Conservation (phyloP, 176 grass and related monocot species). For the Canna indica region DNA sequence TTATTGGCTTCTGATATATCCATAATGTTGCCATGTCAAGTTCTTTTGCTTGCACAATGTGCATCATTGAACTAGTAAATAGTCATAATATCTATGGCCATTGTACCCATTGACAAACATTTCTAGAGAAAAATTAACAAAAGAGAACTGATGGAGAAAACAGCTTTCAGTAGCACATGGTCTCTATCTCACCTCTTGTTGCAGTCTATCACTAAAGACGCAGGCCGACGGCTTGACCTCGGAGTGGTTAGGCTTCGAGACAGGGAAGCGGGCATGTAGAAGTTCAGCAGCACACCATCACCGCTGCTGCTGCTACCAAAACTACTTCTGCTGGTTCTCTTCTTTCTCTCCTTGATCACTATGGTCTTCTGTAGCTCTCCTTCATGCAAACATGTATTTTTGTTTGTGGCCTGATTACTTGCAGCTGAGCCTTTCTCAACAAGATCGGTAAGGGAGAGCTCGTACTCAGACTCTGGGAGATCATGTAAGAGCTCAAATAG, state of each 20-base stretch:
- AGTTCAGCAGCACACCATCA: slow-evolving; percentile 63
- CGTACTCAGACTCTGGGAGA: slow-evolving; percentile 29
- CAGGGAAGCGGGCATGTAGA: slow-evolving; percentile 50
- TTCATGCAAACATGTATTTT: neutral
- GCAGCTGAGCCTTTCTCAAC: slow-evolving; percentile 2
- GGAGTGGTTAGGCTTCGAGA: slow-evolving; percentile 44
- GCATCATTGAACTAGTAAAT: neutral
- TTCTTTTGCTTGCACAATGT: neutral
- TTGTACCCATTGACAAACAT: neutral
- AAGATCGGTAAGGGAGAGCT: slow-evolving; percentile 53
- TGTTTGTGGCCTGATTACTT: neutral
- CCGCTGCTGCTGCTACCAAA: slow-evolving; percentile 24
- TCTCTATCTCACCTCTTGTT: neutral
- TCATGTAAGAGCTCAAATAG: slow-evolving; percentile 35
- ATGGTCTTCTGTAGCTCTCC: neutral
- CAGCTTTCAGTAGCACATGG: neutral
- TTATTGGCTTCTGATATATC: neutral
- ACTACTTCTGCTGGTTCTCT: slow-evolving; percentile 22
- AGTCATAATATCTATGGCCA: neutral
- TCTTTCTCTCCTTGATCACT: slow-evolving; percentile 9
- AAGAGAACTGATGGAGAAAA: neutral
- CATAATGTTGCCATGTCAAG: too few species aligned
- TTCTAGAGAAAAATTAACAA: neutral
- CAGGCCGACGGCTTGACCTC: slow-evolving; percentile 5
- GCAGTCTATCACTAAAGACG: neutral